phyloP scores from a whole-genome alignment of 805 yeast species.

The Isabelozyma pseudorhagii region DNA sequence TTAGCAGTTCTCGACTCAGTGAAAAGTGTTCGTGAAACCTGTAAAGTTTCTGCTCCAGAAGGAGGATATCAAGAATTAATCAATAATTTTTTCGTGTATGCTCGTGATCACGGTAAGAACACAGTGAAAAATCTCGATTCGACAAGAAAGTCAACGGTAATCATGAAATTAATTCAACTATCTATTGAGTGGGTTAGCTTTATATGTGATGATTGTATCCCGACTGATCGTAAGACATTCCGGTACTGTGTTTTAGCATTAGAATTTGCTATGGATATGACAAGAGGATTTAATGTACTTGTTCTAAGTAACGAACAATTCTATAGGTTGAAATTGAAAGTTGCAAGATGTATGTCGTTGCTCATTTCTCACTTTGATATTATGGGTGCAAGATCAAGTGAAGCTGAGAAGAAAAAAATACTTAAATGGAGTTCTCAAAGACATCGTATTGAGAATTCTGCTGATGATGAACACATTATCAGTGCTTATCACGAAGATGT shows the following conservation, averaged over 20 bases:
- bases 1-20: conserved; percentile 62
- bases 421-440: conserved; percentile 51
- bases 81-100: conserved; percentile 70
- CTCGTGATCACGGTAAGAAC: conserved; percentile 77
- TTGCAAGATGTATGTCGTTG: conserved; percentile 91
- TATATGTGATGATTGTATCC: conserved; percentile 90
- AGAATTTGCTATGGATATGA: conserved; percentile 94
- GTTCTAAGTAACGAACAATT: conserved; percentile 79
- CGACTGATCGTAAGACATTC: conserved; percentile 86
- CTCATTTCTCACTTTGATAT: conserved; percentile 94
- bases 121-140: conserved; percentile 64
- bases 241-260: conserved; percentile 95
- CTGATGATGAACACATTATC: conserved; percentile 36
- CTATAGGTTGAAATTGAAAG: conserved; percentile 66
- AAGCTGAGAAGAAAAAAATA: conserved; percentile 54
- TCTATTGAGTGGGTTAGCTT: conserved; percentile 91
- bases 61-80: conserved; percentile 73
- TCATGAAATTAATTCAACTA: conserved; percentile 67
- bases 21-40: conserved; percentile 49
- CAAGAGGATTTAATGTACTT: conserved; percentile 83
- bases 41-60: conserved; percentile 45
- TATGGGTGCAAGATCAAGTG: conserved; percentile 94
- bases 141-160: conserved; percentile 61
- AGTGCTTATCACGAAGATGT: conserved; percentile 63
- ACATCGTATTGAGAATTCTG: conserved; percentile 48